Percentiles rank a stretch among this genome's conserved stretches.
These are phyloP conservation scores for Aspergillus nidulans DNA, from an alignment of 495 filamentous ascomycete genomes.

Conservation along the genomic window DNA sequence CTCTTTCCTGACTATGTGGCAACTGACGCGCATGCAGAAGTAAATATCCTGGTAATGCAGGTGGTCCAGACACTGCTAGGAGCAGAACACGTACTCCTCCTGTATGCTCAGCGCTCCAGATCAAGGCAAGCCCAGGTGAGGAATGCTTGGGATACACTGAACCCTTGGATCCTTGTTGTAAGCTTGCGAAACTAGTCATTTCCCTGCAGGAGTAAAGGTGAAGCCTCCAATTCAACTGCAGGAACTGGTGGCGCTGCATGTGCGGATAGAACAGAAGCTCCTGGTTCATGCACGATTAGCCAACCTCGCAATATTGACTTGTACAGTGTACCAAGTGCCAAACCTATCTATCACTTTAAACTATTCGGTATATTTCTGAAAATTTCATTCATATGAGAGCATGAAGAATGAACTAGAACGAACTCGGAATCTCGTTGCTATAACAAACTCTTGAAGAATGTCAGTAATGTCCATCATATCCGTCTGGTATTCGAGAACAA, in stretches of 20 bases:
- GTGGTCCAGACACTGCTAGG: background rate
- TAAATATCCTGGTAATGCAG: background rate
- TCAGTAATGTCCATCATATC: too few species aligned
- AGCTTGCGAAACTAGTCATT: background rate
- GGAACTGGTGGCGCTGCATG: constrained; percentile 13
- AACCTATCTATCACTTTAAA: background rate
- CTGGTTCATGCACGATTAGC: background rate
- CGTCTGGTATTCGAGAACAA: background rate
- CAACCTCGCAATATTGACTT: background rate
- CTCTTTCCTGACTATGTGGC: background rate
- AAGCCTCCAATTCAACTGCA: background rate
- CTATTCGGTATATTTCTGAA: too few species aligned
- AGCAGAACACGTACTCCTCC: background rate
- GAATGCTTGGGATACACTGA: constrained; percentile 13
- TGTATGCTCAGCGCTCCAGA: background rate
- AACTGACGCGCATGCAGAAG: background rate
- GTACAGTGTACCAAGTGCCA: background rate
- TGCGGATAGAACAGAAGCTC: background rate
- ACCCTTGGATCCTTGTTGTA: background rate
- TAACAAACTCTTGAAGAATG: background rate
- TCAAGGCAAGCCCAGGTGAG: background rate
- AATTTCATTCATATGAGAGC: too few species aligned
- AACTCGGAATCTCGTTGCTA: constrained; percentile 3
- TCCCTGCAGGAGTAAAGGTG: background rate
- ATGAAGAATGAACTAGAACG: background rate